Evolutionary conservation across 78 protist genomes (phyloP).

Genomic region (Speleostelium caveatum): DNA sequence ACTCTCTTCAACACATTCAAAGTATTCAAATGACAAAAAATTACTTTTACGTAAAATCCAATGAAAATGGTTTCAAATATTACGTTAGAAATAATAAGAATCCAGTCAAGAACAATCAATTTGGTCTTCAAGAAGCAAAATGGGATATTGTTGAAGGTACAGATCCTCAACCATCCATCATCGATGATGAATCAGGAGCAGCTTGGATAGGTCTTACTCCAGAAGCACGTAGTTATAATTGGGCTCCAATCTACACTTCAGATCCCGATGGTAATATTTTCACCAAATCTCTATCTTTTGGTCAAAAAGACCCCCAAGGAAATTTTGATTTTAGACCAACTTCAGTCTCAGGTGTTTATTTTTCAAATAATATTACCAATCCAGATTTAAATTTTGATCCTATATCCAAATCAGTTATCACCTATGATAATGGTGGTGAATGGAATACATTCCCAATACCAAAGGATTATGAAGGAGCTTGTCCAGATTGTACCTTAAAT

Average conservation of each 20-base stretch:
- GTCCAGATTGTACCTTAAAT: neutral
- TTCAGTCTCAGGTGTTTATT: slow-evolving; percentile 28
- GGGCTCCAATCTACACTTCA: slow-evolving; percentile 2
- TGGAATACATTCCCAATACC: slow-evolving; percentile 13
- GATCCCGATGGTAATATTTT: slow-evolving; percentile 26
- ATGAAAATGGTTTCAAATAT: slow-evolving; percentile 1
- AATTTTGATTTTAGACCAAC: slow-evolving; percentile 42
- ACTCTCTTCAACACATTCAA: neutral
- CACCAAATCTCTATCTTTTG: neutral
- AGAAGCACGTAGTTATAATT: neutral
- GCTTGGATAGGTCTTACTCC: slow-evolving; percentile 34
- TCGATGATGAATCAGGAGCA: slow-evolving; percentile 30
- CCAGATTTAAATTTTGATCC: neutral
- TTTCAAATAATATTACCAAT: slow-evolving; percentile 23
- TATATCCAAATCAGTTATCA: neutral
- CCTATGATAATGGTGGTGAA: slow-evolving; percentile 67
- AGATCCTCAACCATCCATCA: slow-evolving; percentile 32
- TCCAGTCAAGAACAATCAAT: neutral
- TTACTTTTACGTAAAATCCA: neutral
- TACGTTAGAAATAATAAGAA: neutral
- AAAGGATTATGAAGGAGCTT: neutral
- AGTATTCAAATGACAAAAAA: neutral
- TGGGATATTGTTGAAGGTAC: slow-evolving; percentile 62
- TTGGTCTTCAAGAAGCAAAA: slow-evolving; percentile 37
- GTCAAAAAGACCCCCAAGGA: neutral